Conservation (phyloP, 164 flowering plant species). For the Vitis labrusca region DNA sequence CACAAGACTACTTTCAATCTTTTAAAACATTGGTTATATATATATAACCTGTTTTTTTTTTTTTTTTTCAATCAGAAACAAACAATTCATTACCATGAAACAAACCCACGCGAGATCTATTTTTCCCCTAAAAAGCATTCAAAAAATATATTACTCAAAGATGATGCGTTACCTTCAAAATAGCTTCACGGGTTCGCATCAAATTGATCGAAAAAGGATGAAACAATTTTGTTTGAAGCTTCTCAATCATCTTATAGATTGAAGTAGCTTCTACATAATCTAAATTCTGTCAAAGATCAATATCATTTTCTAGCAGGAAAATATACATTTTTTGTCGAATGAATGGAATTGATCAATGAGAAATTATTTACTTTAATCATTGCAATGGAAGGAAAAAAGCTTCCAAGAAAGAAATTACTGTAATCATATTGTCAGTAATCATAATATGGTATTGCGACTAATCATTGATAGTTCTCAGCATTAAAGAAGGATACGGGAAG, state of each 20-base stretch:
- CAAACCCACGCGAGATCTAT: no score
- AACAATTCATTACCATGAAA: no score
- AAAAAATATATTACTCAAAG: no score
- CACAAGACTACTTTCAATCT: no score
- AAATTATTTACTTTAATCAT: background rate
- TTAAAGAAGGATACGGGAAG: conserved; percentile 63
- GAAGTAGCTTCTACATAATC: conserved; percentile 50
- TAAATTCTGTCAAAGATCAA: conserved; percentile 46
- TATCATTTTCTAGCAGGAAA: background rate
- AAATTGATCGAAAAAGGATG: conserved; percentile 71
- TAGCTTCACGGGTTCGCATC: conserved; percentile 77
- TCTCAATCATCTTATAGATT: conserved; percentile 64
- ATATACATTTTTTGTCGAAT: background rate
- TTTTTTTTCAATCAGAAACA: no score
- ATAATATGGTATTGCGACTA: no score
- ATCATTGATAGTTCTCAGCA: background rate
- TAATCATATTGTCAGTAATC: background rate
- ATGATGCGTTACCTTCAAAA: conserved; percentile 59
- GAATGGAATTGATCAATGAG: background rate
- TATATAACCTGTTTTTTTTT: no score
- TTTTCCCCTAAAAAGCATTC: no score
- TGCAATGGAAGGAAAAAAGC: background rate
- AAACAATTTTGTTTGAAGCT: conserved; percentile 63
- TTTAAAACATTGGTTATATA: no score
- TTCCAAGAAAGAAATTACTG: background rate